Evolutionary conservation across 352 stramenopile species (phyloP), one percentile per base, ranked within the genome.

Genomic region (Phytophthora palmivora): DNA sequence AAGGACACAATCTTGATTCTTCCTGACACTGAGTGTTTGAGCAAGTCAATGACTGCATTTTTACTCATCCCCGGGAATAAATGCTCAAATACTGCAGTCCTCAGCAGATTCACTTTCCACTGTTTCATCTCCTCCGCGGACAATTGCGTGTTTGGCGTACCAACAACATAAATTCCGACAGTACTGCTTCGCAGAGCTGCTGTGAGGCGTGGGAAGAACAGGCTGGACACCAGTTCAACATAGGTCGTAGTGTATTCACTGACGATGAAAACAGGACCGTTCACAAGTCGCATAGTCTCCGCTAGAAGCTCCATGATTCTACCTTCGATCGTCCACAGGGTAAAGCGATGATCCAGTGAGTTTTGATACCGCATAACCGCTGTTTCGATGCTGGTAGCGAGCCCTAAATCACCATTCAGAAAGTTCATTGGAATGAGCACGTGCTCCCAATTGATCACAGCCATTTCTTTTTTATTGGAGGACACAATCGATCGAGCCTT

Each of bases 401-500:
- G 60, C 4, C 76, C 68, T n/a, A 88, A 56, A 21, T 75, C 48
- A 9, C 57, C 51, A 4, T 42, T 28, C 59, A 88, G 51, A 73
- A 70, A 88, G 34, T 67, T 24, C 48, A 70, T 65, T 2, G 78
- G 78, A 24, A 74, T 55, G 16, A 88, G 68, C 33, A 85, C 73
- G 39, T 88, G 75, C 36, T 88, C 76, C 78, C 75, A 88, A 55
- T 75, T 79, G 45, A 85, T 72, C 44, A 79, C 65, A 32, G 74
- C 44, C 44, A 67, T 61, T 34, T 82, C 61, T 34, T 41, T 49
- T 36, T 61, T 50, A 28, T 11, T 38, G 2, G 19, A 22, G 2
- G 28, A 37, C 24, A 21, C 11, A 12, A 33, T 58, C 11, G 32
- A 21, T 11, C 11, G 12, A 19, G n/a, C 44, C 32, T 58, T 51